Base-by-base conservation (phyloP, 2,329 filamentous ascomycete species). In the Neurospora sp. region DNA sequence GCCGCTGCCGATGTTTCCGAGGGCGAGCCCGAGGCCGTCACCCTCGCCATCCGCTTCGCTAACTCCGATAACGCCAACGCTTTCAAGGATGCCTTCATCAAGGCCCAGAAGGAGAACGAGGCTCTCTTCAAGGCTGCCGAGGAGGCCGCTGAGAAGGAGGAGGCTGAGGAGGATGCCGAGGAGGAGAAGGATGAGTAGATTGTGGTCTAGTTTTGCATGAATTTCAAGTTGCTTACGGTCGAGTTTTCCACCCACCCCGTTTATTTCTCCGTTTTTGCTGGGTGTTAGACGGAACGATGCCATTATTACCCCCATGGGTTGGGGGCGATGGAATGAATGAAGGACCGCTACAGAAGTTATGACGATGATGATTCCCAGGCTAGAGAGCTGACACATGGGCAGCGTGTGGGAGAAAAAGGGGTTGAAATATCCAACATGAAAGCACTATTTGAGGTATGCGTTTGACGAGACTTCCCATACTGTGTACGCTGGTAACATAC, bases 71-170 rank as follows among this genome's bases (percentile, higher is more conserved):
- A 98, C 79, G 96, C 96, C 85, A 97, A 97, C 82, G 85, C 89
- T 72, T 98, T 99, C 89, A 98, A 97, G 87, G 95, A 98, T 75
- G 90, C 93, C 70, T 98, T 98, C 85, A 89, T 97, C 84, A 93
- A 96, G 86, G 95, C 96, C 69, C 94, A 97, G 85, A 89, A 95
- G 84, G 93, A 97, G 80, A 99, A 98, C 83, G 93, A 96, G 86
- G 88, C 87, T 74, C 85, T 97, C 70, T 96, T 97, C 84, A 84
- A 83, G 74, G 84, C 86, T 80, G 77, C 77, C 68, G 77, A 74
- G 70, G 75, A 73, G 68, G 75, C 77, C 73, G 76, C 74, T 17
- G 72, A 73, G 36, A 72, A 76, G 62, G 74, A 74, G 28, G 76
- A 79, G 72, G 74, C 75, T 65, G 70, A 75, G 43, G 74, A 77